These are phyloP conservation scores for Chamaecyparis obtusa DNA, from an alignment of 75 land plant genomes.

Conservation along the genomic window DNA sequence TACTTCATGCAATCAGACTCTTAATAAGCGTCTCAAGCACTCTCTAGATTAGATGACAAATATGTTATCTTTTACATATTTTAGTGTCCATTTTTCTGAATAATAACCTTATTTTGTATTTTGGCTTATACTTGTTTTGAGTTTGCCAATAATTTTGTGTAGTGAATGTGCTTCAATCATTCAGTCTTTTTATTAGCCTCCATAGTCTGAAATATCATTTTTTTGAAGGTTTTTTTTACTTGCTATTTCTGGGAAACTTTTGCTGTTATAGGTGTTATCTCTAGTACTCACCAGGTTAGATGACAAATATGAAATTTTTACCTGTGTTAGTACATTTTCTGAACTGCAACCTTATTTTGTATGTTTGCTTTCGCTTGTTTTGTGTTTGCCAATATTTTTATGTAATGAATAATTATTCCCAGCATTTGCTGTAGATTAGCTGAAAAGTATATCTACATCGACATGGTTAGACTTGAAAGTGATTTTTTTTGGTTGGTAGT, in stretches of 20 bases:
- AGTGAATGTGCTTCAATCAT: no score
- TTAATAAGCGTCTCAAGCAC: no score
- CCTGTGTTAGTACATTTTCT: neutral
- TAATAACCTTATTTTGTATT: no score
- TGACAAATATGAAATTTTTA: neutral
- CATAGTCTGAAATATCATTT: neutral
- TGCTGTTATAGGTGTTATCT: neutral
- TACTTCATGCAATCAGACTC: no score
- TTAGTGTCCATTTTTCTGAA: no score
- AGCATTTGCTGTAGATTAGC: neutral
- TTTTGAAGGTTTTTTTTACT: neutral
- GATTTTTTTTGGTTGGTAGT: no score
- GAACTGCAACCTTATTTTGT: neutral
- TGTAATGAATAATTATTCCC: neutral
- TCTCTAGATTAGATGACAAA: no score
- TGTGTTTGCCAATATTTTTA: neutral
- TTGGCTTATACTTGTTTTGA: neutral
- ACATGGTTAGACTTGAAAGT: neutral
- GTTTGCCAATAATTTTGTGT: neutral
- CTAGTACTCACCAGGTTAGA: neutral
- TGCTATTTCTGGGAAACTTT: neutral
- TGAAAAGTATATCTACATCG: neutral
- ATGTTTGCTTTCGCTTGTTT: neutral
- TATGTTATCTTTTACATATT: no score
- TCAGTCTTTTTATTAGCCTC: no score